These are phyloP conservation scores for Mycena venus DNA, from an alignment of 768 basidiomycete genomes.

Conservation along the genomic window DNA sequence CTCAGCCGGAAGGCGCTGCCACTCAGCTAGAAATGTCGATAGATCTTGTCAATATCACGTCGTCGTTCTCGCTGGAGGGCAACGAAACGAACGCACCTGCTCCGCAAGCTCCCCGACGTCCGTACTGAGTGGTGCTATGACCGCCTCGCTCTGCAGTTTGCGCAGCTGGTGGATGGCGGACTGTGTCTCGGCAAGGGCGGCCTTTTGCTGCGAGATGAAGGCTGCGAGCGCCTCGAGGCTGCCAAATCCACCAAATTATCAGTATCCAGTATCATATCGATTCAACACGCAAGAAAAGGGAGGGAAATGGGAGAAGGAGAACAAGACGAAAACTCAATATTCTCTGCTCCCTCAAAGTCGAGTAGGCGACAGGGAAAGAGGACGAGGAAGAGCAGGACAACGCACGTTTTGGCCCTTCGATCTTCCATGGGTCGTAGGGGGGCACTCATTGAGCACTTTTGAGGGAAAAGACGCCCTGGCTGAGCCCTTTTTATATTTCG, in stretches of 20 bases:
- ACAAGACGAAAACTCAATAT: no score
- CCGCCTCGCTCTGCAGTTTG: constrained; percentile 55
- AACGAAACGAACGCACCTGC: constrained; percentile 48
- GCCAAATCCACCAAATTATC: no score
- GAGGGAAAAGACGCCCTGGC: background rate
- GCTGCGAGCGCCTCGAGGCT: constrained; percentile 76
- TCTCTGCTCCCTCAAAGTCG: no score
- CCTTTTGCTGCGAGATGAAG: constrained; percentile 74
- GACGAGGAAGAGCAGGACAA: background rate
- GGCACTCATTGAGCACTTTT: constrained; percentile 14
- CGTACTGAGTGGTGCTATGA: constrained; percentile 49
- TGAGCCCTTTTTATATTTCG: no score
- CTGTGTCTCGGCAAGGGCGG: constrained; percentile 70
- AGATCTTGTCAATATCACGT: background rate
- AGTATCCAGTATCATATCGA: no score
- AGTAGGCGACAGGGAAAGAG: no score
- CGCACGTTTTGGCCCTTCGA: constrained; percentile 26
- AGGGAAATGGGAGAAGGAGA: no score
- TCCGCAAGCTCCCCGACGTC: constrained; percentile 50
- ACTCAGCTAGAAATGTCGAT: constrained; percentile 37
- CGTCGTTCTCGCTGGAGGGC: no score
- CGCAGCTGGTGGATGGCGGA: constrained; percentile 73
- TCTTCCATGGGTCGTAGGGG: constrained; percentile 17
- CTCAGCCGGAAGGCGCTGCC: constrained; percentile 57
- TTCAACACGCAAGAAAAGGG: no score